Base-by-base conservation (phyloP, 371 early-diverging fungal genomes). In the Syncephalastrum contaminatum region DNA sequence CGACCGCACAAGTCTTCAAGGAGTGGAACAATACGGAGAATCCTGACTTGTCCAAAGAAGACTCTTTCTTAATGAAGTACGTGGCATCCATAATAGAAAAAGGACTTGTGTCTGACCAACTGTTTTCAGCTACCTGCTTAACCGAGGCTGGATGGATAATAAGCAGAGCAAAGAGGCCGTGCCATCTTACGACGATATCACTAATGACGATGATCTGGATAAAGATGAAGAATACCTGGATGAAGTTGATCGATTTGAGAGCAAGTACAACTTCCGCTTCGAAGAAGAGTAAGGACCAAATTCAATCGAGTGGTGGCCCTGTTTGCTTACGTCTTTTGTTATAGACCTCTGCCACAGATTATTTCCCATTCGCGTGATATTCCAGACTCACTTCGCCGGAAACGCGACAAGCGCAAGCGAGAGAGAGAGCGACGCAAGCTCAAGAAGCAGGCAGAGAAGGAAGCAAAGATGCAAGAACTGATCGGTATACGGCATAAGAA, bases 81-180 rank as follows among this genome's bases (percentile, higher is more conserved):
- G 78, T 63, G 22, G 22, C 2, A 4, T 21, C 3, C 14, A n/a
- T n/a, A n/a, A n/a, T n/a, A n/a, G n/a, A n/a, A n/a, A n/a, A n/a
- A n/a, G n/a, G n/a, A n/a, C n/a, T n/a, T n/a, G n/a, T n/a, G n/a
- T n/a, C n/a, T n/a, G n/a, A n/a, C n/a, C n/a, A n/a, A n/a, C n/a
- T n/a, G n/a, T n/a, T n/a, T n/a, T n/a, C 47, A 83, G 84, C 51
- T 92, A 89, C 63, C 85, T 98, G 22, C 60, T 98, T 52, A 97
- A 93, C 63, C 90, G 91, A 56, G 95, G 96, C 4, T 98, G 98
- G 98, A 81, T 95, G 8, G 94, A 93, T 47, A 90, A 88, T 60
- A 76, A 79, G n/a, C 74, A 81, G 44, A 20, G 27, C 5, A 41
- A 59, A 36, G 74, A 73, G 46, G 63, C 61, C 48, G 56, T 69